phyloP scores from a whole-genome alignment of 2,329 filamentous ascomycete genomes.

The Xylaria sp. region DNA sequence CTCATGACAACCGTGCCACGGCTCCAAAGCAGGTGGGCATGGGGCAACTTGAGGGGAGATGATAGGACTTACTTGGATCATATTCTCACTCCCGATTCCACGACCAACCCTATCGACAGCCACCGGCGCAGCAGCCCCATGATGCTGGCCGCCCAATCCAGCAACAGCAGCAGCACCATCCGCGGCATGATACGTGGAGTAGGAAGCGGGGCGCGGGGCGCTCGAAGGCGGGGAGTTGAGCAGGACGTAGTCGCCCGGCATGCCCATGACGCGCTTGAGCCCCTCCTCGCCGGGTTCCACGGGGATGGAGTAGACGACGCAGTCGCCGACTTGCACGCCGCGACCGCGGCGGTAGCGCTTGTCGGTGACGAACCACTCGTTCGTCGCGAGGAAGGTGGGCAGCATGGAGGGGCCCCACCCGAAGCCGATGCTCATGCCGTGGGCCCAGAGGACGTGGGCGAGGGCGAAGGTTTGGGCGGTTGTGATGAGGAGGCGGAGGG shows the following conservation, averaged over 20 bases:
- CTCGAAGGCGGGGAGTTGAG: constrained; percentile 47
- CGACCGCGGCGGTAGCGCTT: constrained; percentile 65
- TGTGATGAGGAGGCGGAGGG: constrained; percentile 40
- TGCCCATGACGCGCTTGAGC: constrained; percentile 73
- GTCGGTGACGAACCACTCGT: constrained; percentile 65
- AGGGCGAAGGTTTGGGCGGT: constrained; percentile 44
- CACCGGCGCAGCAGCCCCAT: neutral
- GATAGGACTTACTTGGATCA: constrained; percentile 56
- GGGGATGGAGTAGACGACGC: constrained; percentile 75
- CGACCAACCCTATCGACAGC: constrained; percentile 22
- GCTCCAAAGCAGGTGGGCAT: neutral
- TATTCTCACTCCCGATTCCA: constrained; percentile 34
- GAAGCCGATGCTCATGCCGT: constrained; percentile 55
- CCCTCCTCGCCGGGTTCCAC: constrained; percentile 54
- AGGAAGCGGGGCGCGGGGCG: neutral
- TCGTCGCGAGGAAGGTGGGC: constrained; percentile 66
- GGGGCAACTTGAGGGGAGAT: neutral
- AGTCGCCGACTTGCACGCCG: constrained; percentile 66
- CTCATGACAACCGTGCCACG: neutral
- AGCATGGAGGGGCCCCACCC: constrained; percentile 80
- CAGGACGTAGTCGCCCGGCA: constrained; percentile 72
- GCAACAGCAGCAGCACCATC: neutral
- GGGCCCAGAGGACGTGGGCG: constrained; percentile 50
- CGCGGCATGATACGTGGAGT: neutral
- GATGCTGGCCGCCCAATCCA: neutral